Evolutionary conservation across 352 stramenopile species (phyloP).

Genomic region (Phytophthora pseudosyringae): DNA sequence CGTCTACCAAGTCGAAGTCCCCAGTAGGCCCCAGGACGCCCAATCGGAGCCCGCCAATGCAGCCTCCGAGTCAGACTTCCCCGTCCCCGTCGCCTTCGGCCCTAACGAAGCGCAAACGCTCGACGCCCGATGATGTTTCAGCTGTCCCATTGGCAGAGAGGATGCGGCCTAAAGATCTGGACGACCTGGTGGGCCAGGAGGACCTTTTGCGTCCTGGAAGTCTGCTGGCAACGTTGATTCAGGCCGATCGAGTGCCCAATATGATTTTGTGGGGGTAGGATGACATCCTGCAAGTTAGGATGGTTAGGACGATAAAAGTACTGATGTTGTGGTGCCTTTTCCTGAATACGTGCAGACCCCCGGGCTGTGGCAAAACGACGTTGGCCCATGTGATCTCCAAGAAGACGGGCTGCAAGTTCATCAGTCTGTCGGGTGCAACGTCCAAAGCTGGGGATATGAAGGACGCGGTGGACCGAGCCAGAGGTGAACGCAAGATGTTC

Average conservation of each 20-base stretch:
- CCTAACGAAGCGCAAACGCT: conserved; percentile 64
- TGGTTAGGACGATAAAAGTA: not conserved
- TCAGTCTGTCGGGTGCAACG: conserved; percentile 72
- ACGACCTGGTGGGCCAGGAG: conserved; percentile 74
- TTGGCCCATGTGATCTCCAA: conserved; percentile 80
- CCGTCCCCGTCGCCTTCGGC: conserved; percentile 23
- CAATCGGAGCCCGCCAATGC: conserved; percentile 16
- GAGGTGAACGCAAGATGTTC: conserved; percentile 67
- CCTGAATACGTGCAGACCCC: conserved; percentile 45
- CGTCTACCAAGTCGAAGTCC: conserved; percentile 25
- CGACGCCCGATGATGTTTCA: conserved; percentile 27
- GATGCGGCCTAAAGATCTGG: conserved; percentile 67
- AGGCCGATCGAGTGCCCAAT: conserved; percentile 76
- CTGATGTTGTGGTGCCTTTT: conserved; percentile 10
- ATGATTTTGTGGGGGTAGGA: conserved; percentile 88
- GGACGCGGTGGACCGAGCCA: conserved; percentile 76
- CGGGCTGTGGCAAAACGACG: conserved; percentile 90
- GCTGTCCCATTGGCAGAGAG: conserved; percentile 72
- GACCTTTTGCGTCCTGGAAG: conserved; percentile 71
- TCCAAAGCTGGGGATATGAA: conserved; percentile 77
- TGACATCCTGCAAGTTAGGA: not conserved
- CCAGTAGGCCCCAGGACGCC: conserved; percentile 5
- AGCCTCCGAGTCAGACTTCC: conserved; percentile 6
- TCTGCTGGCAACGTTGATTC: conserved; percentile 63
- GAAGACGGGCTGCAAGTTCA: conserved; percentile 73